phyloP scores from a whole-genome alignment of 2,329 filamentous ascomycete genomes.

The Ophiocordyceps camponoti-rufipedis region DNA sequence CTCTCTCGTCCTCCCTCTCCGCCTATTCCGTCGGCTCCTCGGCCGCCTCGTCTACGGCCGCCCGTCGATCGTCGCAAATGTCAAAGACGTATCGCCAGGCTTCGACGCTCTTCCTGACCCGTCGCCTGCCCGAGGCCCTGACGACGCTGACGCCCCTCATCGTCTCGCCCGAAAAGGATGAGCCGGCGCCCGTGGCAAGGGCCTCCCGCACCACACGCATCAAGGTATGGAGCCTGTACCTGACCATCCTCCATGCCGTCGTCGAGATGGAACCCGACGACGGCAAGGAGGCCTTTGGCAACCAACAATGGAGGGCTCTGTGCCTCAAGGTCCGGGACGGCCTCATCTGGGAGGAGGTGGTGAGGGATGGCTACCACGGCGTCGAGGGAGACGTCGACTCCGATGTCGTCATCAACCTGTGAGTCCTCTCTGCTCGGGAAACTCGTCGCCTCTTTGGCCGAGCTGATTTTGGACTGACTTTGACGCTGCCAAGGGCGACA shows the following conservation, averaged over 20 bases:
- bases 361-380: conserved; percentile 71
- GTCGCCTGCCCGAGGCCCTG: conserved; percentile 76
- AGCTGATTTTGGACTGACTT: neutral
- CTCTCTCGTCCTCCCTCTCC: conserved; percentile 54
- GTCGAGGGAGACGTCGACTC: conserved; percentile 81
- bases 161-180: conserved; percentile 33
- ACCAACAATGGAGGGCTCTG: conserved; percentile 65
- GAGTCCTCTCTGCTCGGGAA: conserved; percentile 15
- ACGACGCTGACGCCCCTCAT: conserved; percentile 74
- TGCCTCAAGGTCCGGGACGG: conserved; percentile 76
- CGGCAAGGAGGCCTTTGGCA: conserved; percentile 75
- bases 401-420: conserved; percentile 85
- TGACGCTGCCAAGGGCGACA: conserved; percentile 44
- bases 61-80: conserved; percentile 52
- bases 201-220: conserved; percentile 70
- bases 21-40: conserved; percentile 38
- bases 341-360: conserved; percentile 85
- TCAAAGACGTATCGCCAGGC: conserved; percentile 90
- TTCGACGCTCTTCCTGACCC: conserved; percentile 85
- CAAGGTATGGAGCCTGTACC: conserved; percentile 94
- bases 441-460: neutral
- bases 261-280: conserved; percentile 79
- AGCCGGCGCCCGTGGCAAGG: conserved; percentile 56
- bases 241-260: conserved; percentile 82
- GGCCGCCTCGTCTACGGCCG: conserved; percentile 47